Base-by-base conservation (phyloP, 1,139 yeast genomes). In the Yamadazyma blattariae region DNA sequence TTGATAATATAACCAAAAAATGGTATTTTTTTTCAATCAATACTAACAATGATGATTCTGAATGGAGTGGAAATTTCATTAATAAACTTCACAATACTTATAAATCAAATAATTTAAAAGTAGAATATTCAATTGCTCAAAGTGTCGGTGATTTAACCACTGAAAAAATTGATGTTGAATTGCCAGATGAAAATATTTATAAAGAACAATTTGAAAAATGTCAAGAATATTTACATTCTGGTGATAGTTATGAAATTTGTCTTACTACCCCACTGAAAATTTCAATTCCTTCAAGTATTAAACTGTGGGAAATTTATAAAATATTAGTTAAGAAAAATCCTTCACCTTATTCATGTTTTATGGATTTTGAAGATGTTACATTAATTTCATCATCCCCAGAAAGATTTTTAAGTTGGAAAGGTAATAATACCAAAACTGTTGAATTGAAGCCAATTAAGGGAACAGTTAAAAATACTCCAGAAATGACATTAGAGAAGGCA, bases 381-480 rank as follows among this genome's bases (percentile, higher is more conserved):
- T 64, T 94, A 27, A 71, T 92, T 4, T 88, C 96, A 1, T 83
- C 97, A 0, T 90, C 97, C 0, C 99, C 99, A 0, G 99, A 94
- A 56, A 66, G 98, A 39, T 94, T 92, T 52, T 59, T 94, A 38
- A 77, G 83, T 3, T 94, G 97, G 97, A 71, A 72, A 44, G 69
- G 65, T 30, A 42, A 34, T 4, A 42, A 34, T 4, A 33, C 34
- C 10, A 60, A 64, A 32, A 47, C 56, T 3, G 85, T 92, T 42
- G 95, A 92, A 58, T 70, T 92, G 50, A 71, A 97, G 34, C 99
- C 99, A 1, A 92, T 94, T 40, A 94, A 94, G 54, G 99, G 98
- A 3, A 94, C 99, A 0, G 96, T 94, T 1, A 77, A 69, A 42
- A 89, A 88, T 47, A 64, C 76, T 0, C 64, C 71, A 0, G 70